Evolutionary conservation across 2,329 filamentous ascomycete genomes (phyloP).

Genomic region (Ascomycota sp.): DNA sequence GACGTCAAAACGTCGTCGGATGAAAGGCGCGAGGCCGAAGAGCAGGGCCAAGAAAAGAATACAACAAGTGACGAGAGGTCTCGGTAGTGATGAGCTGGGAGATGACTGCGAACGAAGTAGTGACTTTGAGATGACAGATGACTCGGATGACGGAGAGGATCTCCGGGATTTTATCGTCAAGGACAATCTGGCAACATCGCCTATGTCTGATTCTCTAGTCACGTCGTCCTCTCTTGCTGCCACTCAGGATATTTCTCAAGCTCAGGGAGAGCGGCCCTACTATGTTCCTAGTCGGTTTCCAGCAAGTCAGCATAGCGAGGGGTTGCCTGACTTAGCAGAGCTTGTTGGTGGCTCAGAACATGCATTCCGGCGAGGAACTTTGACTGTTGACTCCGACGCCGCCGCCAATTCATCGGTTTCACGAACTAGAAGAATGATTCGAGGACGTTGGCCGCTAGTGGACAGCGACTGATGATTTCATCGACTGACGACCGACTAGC

Average conservation of each 20-base stretch:
- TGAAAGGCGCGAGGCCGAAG: conserved; percentile 4
- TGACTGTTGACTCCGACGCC: conserved; percentile 3
- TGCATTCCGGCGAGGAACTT: not conserved
- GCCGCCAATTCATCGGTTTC: not conserved
- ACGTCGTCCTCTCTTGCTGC: conserved; percentile 8
- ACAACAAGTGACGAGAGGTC: conserved; percentile 8
- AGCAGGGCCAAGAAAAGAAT: conserved; percentile 6
- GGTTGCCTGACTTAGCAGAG: conserved; percentile 14
- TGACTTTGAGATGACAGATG: conserved; percentile 23
- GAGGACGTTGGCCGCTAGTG: not conserved
- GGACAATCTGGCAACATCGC: conserved; percentile 21
- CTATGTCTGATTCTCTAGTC: conserved; percentile 12
- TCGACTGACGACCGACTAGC: too few species aligned
- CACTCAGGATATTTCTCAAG: conserved; percentile 4
- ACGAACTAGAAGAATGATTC: conserved; percentile 2
- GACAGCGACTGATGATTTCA: too few species aligned
- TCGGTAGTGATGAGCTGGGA: conserved; percentile 25
- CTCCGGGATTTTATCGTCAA: conserved; percentile 36
- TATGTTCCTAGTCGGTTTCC: conserved; percentile 18
- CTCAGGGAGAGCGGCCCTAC: conserved; percentile 10
- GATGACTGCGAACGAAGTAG: conserved; percentile 31
- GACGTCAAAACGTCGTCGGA: conserved; percentile 2
- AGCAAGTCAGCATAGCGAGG: conserved; percentile 20
- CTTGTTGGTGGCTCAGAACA: conserved; percentile 5
- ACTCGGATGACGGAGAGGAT: conserved; percentile 27